A percentile compares a stretch with the other conserved stretches of the same genome.
These are phyloP conservation scores for Magnaporthiopsis incrustans DNA, from an alignment of 2,329 filamentous ascomycete genomes.

Conservation along the genomic window DNA sequence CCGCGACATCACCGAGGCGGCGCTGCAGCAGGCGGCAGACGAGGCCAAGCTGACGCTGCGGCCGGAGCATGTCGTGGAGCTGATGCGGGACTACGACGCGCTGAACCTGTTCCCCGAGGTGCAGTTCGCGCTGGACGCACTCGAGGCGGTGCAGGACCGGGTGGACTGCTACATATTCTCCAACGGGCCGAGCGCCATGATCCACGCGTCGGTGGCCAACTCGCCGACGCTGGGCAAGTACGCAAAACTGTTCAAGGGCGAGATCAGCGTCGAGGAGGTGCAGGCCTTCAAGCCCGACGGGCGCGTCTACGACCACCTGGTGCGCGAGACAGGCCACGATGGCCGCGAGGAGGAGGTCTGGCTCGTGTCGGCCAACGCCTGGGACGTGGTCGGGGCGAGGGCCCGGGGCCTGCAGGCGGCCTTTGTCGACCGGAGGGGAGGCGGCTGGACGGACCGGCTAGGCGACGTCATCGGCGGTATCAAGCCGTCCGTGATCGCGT, in stretches of 20 bases:
- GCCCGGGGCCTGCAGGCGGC: constrained; percentile 52
- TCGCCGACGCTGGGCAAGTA: constrained; percentile 47
- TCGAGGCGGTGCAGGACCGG: constrained; percentile 27
- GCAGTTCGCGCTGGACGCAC: constrained; percentile 36
- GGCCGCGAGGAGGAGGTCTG: constrained; percentile 45
- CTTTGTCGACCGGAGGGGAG: constrained; percentile 57
- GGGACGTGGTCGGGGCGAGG: constrained; percentile 60
- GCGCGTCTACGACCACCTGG: constrained; percentile 53
- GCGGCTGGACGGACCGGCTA: constrained; percentile 58
- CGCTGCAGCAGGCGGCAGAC: constrained; percentile 56
- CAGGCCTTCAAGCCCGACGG: constrained; percentile 57
- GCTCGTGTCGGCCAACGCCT: constrained; percentile 66
- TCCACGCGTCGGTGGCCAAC: constrained; percentile 48
- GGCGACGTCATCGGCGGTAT: constrained; percentile 33
- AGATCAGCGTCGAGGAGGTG: constrained; percentile 55
- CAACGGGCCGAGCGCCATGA: constrained; percentile 59
- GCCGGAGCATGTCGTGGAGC: constrained; percentile 30
- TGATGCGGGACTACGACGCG: constrained; percentile 58
- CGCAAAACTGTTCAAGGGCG: constrained; percentile 37
- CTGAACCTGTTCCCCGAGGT: constrained; percentile 61
- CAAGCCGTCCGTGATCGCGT: constrained; percentile 45
- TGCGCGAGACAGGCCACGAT: constrained; percentile 38
- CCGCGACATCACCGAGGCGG: constrained; percentile 50
- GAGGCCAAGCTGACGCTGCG: constrained; percentile 43
- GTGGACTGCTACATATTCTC: constrained; percentile 60